Percentiles rank a stretch among this genome's conserved stretches.
phyloP scores from a whole-genome alignment of 164 flowering plant species.

The Annona squamosa region DNA sequence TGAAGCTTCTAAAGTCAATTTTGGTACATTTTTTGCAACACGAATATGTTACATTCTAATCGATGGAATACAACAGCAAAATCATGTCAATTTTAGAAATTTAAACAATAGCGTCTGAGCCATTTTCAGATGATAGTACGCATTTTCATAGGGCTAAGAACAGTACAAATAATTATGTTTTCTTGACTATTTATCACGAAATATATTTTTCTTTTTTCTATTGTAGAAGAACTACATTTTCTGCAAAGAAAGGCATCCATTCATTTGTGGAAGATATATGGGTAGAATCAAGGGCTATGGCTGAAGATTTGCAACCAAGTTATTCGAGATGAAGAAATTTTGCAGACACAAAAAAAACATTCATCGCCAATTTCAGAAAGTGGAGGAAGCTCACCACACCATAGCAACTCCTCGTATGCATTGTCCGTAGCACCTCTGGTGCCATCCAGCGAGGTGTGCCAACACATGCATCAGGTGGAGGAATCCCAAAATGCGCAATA shows the following conservation, averaged over 20 bases:
- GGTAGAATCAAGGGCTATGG: background rate
- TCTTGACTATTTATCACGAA: too few species aligned
- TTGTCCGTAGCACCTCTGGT: slow-evolving; percentile 79
- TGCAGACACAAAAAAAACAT: background rate
- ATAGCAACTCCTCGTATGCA: slow-evolving; percentile 47
- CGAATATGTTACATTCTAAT: too few species aligned
- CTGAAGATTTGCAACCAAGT: background rate
- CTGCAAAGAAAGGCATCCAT: background rate
- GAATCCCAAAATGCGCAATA: slow-evolving; percentile 73
- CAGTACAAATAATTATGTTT: too few species aligned
- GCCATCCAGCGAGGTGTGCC: slow-evolving; percentile 99
- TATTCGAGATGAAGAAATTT: background rate
- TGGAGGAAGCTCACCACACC: slow-evolving; percentile 55
- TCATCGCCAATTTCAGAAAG: background rate
- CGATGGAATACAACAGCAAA: too few species aligned
- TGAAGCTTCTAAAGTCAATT: too few species aligned
- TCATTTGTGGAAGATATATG: background rate
- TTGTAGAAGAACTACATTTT: too few species aligned
- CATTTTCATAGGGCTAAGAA: background rate
- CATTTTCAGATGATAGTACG: background rate
- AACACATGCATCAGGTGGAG: slow-evolving; percentile 82
- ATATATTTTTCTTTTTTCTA: too few species aligned
- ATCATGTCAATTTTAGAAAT: too few species aligned
- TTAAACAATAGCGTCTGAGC: too few species aligned
- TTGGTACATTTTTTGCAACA: too few species aligned